Evolutionary conservation across 78 protist genomes (phyloP).

Genomic region (Bodo saltans): DNA sequence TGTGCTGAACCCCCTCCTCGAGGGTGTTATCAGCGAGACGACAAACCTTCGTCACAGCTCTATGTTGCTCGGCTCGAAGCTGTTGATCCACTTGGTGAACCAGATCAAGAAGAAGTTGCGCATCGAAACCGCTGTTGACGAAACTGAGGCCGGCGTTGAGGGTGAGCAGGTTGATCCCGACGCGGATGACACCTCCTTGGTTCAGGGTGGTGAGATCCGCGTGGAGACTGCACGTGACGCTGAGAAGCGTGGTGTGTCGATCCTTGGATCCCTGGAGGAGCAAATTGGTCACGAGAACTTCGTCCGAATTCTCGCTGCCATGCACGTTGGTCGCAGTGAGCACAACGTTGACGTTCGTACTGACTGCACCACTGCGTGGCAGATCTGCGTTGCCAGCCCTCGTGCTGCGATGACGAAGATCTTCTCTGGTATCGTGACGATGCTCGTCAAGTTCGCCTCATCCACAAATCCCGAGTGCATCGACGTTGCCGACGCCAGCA

Average conservation of each 20-base stretch:
- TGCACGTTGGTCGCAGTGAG: neutral
- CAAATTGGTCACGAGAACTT: neutral
- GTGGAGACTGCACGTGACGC: neutral
- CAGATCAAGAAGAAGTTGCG: neutral
- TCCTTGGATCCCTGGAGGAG: neutral
- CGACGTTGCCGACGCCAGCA: neutral
- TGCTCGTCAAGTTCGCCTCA: neutral
- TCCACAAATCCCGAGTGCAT: neutral
- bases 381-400: neutral
- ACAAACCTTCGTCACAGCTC: slow-evolving; percentile 79
- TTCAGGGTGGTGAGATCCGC: neutral
- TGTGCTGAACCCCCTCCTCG: slow-evolving; percentile 67
- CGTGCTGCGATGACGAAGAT: neutral
- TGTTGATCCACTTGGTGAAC: neutral
- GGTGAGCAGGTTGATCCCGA: neutral
- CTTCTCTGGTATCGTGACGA: neutral
- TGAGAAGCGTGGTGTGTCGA: neutral
- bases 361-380: neutral
- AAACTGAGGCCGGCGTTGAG: neutral
- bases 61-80: slow-evolving; percentile 53
- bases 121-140: no score
- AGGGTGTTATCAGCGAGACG: slow-evolving; percentile 69
- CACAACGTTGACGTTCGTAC: neutral
- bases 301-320: neutral
- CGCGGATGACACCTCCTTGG: neutral